Conservation (phyloP, 106 monocot genomes). For the Amphibolis antarctica region DNA sequence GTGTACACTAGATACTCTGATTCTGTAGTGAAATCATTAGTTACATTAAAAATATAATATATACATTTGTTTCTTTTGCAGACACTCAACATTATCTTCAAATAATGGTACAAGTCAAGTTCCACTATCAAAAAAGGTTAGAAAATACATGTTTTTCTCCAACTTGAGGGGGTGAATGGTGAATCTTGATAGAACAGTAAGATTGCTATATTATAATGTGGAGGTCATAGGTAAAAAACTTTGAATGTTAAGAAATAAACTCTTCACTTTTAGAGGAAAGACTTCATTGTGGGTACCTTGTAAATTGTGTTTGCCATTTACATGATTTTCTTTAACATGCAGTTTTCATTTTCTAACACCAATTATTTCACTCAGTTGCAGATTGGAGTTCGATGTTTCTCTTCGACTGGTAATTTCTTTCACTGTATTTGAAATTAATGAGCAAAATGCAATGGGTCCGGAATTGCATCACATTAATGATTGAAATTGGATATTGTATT, state of each 20-base stretch:
- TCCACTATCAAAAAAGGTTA: conserved; percentile 18
- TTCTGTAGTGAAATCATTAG: background rate
- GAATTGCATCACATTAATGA: background rate
- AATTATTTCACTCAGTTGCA: background rate
- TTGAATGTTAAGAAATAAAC: too few species aligned
- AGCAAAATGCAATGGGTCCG: background rate
- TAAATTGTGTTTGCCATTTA: too few species aligned
- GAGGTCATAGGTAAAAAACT: too few species aligned
- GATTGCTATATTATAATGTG: too few species aligned
- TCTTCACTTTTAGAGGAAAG: too few species aligned
- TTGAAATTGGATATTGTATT: background rate
- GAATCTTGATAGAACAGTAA: conserved; percentile 6
- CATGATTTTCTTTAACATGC: background rate
- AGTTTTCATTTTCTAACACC: background rate
- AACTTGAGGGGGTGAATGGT: background rate
- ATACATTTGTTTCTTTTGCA: conserved; percentile 4
- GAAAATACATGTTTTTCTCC: background rate
- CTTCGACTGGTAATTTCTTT: background rate
- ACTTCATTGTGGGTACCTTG: too few species aligned
- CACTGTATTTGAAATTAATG: background rate
- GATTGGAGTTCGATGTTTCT: background rate
- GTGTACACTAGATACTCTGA: background rate
- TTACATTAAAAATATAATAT: background rate
- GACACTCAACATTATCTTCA: conserved; percentile 11
- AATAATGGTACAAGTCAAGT: conserved; percentile 1